A percentile compares a stretch with the other conserved stretches of the same genome.
Conservation (phyloP, 2,329 filamentous ascomycete species). For the Fusarium multiceps region DNA sequence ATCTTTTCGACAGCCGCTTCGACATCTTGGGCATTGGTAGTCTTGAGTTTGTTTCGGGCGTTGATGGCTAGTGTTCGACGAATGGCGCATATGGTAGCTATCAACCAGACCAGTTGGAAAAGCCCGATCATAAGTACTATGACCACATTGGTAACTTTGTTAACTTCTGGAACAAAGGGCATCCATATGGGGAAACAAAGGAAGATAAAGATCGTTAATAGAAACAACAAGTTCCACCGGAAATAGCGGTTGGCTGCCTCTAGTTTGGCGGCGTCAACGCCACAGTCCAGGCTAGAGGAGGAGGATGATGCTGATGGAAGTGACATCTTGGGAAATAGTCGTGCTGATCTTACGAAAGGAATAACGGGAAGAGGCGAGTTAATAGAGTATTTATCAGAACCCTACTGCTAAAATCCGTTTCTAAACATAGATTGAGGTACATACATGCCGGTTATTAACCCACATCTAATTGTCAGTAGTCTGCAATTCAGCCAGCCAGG, state of each 20-base stretch:
- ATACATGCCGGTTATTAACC: not conserved
- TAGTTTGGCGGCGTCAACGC: conserved; percentile 21
- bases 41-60: conserved; percentile 11
- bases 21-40: conserved; percentile 13
- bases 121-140: conserved; percentile 20
- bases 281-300: conserved; percentile 13
- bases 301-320: conserved; percentile 9
- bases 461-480: not conserved
- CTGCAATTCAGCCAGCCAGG: not conserved
- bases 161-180: conserved; percentile 22
- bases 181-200: conserved; percentile 34
- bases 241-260: conserved; percentile 33
- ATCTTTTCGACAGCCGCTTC: conserved; percentile 1
- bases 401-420: not conserved
- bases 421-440: not conserved
- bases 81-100: conserved; percentile 32
- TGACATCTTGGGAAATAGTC: not conserved
- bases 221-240: conserved; percentile 31
- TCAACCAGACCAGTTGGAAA: conserved; percentile 30
- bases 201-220: conserved; percentile 21
- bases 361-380: not conserved
- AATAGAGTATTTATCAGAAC: too few species aligned
- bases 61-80: conserved; percentile 35
- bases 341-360: not conserved
- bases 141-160: conserved; percentile 27